These are phyloP conservation scores for Ustilago trichophora DNA, from an alignment of 1,284 basidiomycete species.

Conservation along the genomic window DNA sequence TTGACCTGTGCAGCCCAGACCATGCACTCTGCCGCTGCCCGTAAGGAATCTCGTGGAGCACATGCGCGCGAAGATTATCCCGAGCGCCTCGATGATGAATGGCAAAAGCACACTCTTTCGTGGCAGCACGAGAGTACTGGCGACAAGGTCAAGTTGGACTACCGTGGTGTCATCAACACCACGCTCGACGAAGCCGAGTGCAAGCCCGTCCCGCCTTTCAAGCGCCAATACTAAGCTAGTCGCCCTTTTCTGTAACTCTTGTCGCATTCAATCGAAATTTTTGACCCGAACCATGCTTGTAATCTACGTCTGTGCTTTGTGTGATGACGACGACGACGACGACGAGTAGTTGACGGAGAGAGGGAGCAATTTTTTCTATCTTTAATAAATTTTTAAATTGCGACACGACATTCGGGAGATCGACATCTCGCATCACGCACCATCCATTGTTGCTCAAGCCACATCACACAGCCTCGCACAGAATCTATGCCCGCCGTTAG, in stretches of 20 bases:
- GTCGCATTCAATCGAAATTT: no score
- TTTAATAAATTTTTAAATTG: no score
- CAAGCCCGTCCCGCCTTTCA: constrained; percentile 70
- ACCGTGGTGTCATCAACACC: constrained; percentile 82
- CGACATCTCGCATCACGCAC: no score
- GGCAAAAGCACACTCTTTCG: constrained; percentile 62
- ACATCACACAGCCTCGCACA: no score
- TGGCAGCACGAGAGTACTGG: constrained; percentile 52
- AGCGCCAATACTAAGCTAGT: constrained; percentile 54
- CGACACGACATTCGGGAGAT: no score
- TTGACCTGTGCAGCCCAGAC: constrained; percentile 95
- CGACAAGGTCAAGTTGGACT: constrained; percentile 87
- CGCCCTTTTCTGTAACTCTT: background rate
- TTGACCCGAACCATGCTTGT: no score
- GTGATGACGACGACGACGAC: no score
- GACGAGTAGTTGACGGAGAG: no score
- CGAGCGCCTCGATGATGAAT: constrained; percentile 77
- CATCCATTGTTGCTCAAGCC: no score
- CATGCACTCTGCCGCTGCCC: constrained; percentile 90
- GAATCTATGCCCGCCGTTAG: no score
- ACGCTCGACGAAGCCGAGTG: constrained; percentile 97
- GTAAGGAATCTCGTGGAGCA: constrained; percentile 96
- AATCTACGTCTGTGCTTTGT: no score
- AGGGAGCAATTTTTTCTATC: no score
- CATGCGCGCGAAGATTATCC: constrained; percentile 97